Percentiles rank a stretch among this genome's conserved stretches.
Conservation (phyloP, 2,329 filamentous ascomycete species). For the Diaporthe sp. region DNA sequence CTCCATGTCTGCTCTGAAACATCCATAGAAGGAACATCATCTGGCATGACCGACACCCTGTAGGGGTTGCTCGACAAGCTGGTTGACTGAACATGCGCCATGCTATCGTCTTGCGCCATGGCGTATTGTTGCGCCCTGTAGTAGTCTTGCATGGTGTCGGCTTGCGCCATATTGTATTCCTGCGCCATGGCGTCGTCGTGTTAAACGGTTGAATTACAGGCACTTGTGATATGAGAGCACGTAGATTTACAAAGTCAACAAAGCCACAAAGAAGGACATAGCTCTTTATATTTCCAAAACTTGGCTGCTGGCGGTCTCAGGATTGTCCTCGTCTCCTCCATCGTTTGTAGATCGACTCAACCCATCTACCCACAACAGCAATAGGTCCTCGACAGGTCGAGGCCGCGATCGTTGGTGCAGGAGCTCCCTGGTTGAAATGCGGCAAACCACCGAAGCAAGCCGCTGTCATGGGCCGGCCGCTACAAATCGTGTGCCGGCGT, state of each 20-base stretch:
- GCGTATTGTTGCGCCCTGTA: background rate
- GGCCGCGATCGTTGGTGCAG: background rate
- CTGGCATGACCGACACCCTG: background rate
- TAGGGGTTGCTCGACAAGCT: background rate
- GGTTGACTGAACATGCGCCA: background rate
- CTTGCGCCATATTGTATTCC: background rate
- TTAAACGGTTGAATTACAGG: background rate
- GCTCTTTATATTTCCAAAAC: background rate
- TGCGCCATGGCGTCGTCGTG: background rate
- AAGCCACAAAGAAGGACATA: background rate
- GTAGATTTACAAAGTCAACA: background rate
- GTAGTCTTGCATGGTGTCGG: background rate
- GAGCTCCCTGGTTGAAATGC: background rate
- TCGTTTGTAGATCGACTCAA: background rate
- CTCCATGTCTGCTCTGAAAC: conserved; percentile 4
- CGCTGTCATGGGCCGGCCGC: background rate
- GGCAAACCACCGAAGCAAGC: background rate
- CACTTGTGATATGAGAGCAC: background rate
- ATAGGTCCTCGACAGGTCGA: background rate
- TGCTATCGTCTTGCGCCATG: background rate
- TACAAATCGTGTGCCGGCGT: background rate
- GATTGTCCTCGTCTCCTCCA: background rate
- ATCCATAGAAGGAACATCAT: background rate
- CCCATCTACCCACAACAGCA: background rate
- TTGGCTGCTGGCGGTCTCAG: background rate